Conservation (phyloP, 1,284 basidiomycete genomes). For the Fomitopsis palustris region DNA sequence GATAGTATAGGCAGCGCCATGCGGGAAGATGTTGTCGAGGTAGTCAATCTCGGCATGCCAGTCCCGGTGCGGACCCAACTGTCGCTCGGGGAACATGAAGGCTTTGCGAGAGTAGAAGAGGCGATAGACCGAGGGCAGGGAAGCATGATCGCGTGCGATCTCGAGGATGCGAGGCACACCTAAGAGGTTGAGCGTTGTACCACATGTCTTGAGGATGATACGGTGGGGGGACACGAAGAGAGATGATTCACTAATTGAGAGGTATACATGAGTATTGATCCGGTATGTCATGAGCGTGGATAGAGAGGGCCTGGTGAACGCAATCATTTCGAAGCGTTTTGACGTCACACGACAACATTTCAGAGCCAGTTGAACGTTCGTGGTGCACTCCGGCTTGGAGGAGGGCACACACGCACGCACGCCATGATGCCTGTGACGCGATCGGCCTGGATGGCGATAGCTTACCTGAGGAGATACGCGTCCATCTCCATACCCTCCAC, state of each 20-base stretch:
- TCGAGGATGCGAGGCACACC: conserved; percentile 92
- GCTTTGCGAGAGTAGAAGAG: conserved; percentile 98
- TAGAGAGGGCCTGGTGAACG: background rate
- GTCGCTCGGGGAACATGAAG: conserved; percentile 99
- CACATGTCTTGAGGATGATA: conserved; percentile 98
- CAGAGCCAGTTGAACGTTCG: background rate
- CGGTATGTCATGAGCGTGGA: background rate
- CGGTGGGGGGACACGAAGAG: conserved; percentile 96
- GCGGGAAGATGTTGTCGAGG: conserved; percentile 84
- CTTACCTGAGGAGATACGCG: conserved; percentile 93
- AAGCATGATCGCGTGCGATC: conserved; percentile 79
- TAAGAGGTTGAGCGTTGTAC: conserved; percentile 95
- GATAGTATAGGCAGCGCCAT: conserved; percentile 93
- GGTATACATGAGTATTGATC: background rate
- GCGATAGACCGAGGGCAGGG: conserved; percentile 73
- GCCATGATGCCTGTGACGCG: background rate
- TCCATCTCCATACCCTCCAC: conserved; percentile 87
- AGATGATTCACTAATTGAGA: conserved; percentile 82
- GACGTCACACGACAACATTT: background rate
- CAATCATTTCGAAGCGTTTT: background rate
- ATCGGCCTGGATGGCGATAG: conserved; percentile 9
- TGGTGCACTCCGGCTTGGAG: too few species aligned
- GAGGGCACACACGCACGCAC: background rate
- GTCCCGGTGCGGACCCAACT: conserved; percentile 90
- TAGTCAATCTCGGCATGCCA: conserved; percentile 94